Base-by-base conservation (phyloP, 129 eudicot species). In the Flaveria trinervia region DNA sequence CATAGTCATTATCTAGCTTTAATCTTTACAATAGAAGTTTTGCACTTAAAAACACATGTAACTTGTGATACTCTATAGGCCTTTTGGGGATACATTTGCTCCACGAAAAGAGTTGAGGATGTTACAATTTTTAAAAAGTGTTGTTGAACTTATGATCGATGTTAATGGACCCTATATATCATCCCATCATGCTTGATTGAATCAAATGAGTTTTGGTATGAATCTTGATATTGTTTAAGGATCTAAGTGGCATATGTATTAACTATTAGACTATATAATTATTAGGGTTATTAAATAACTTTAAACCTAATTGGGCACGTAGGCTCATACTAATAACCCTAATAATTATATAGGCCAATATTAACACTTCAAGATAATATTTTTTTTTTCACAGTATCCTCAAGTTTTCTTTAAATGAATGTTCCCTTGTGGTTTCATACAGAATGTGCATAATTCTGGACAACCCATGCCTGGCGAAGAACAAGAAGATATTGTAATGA, bases 381-480 rank as follows among this genome's bases (percentile, higher is more conserved):
- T 2, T 7, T 39, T 39, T 65, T 72, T 62, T 33, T 59, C 7
- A 49, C 13, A 61, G 52, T 70, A 7, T 59, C 22, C 33, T 39
- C 23, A 28, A 78, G 43, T 30, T 49, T 44, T 17, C 18, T 25
- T 16, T 16, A 10, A 72, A 72, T 73, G 18, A 10, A 44, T 55
- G 20, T 57, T 74, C 39, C 23, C 8, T 57, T 64, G 71, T 66
- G 39, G 44, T 85, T 65, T 65, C 75, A 71, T 80, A 79, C 87
- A 95, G 99, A 80, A 91, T 75, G 99, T 95, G 75, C 93, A 92
- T 85, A 93, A 95, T 77, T 82, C 81, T 1, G 99, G 99, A 49
- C 92, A 86, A 84, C 96, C 92, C 2, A 88, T 95, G 99, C 97
- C 99, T 41, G 99, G 96, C 74, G 99, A 95, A 77, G 99, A 95